phyloP scores from a whole-genome alignment of 164 flowering plant species.

The Annona squamosa region DNA sequence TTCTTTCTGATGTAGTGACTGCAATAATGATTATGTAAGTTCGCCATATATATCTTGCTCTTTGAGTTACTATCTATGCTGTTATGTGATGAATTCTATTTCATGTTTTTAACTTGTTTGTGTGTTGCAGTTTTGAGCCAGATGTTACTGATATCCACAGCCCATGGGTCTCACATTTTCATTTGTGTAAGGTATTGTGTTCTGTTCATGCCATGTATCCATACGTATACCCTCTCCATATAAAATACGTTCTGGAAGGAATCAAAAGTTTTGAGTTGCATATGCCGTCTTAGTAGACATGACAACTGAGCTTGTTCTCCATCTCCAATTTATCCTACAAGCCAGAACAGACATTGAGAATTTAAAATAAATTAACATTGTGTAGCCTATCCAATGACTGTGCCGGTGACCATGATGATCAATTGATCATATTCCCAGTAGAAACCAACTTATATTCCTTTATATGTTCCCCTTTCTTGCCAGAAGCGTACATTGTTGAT shows the following conservation, averaged over 20 bases:
- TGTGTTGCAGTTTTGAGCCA: constrained; percentile 38
- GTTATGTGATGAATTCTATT: neutral
- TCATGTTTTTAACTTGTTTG: constrained; percentile 5
- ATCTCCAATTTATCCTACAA: neutral
- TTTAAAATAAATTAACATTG: neutral
- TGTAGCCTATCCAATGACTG: neutral
- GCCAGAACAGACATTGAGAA: neutral
- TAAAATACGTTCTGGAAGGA: neutral
- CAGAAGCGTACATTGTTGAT: neutral
- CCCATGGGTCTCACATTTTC: constrained; percentile 89
- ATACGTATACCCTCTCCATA: neutral
- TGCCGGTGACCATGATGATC: neutral
- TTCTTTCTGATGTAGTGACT: constrained; percentile 58
- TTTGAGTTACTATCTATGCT: neutral
- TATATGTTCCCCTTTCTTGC: neutral
- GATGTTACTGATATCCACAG: constrained; percentile 16
- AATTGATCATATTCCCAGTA: neutral
- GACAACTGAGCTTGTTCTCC: too few species aligned
- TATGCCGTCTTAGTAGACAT: too few species aligned
- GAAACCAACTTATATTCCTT: neutral
- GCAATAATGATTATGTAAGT: constrained; percentile 52
- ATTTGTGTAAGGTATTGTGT: constrained; percentile 53
- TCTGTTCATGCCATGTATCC: neutral
- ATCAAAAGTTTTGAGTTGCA: neutral
- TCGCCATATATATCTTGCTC: constrained; percentile 3